Conservation (phyloP, 164 flowering plant species). For the Warburgia ugandensis region DNA sequence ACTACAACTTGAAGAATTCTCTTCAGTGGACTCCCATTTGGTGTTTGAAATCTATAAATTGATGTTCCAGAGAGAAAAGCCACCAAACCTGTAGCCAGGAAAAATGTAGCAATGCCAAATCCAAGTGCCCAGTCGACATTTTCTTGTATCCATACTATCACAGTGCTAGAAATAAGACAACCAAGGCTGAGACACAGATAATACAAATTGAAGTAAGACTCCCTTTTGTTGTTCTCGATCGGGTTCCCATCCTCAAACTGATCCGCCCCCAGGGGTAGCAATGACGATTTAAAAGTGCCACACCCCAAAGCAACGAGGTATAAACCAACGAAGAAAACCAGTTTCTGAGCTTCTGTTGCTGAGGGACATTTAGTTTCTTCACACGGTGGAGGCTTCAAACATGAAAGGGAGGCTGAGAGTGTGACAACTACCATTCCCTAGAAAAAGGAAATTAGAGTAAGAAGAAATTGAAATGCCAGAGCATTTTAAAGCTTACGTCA, state of each 20-base stretch:
- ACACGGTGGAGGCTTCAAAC: too few species aligned
- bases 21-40: slow-evolving; percentile 63
- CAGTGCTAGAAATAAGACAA: slow-evolving; percentile 54
- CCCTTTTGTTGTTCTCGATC: slow-evolving; percentile 49
- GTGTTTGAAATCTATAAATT: slow-evolving; percentile 60
- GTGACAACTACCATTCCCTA: slow-evolving; percentile 69
- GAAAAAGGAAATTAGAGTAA: background rate
- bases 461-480: too few species aligned
- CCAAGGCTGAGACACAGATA: slow-evolving; percentile 63
- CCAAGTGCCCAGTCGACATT: slow-evolving; percentile 76
- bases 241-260: too few species aligned
- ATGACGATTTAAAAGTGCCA: slow-evolving; percentile 61
- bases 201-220: slow-evolving; percentile 72
- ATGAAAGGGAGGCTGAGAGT: slow-evolving; percentile 56
- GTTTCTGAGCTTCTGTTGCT: slow-evolving; percentile 51
- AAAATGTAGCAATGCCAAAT: slow-evolving; percentile 67
- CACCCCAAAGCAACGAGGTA: slow-evolving; percentile 64
- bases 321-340: slow-evolving; percentile 52
- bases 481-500: too few species aligned
- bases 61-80: slow-evolving; percentile 56
- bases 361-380: slow-evolving; percentile 40
- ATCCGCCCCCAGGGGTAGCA: slow-evolving; percentile 66
- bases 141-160: slow-evolving; percentile 61
- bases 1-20: slow-evolving; percentile 57
- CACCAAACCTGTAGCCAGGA: slow-evolving; percentile 47